Evolutionary conservation across 2,329 filamentous ascomycete species (phyloP).

Genomic region (Fusarium albidum): DNA sequence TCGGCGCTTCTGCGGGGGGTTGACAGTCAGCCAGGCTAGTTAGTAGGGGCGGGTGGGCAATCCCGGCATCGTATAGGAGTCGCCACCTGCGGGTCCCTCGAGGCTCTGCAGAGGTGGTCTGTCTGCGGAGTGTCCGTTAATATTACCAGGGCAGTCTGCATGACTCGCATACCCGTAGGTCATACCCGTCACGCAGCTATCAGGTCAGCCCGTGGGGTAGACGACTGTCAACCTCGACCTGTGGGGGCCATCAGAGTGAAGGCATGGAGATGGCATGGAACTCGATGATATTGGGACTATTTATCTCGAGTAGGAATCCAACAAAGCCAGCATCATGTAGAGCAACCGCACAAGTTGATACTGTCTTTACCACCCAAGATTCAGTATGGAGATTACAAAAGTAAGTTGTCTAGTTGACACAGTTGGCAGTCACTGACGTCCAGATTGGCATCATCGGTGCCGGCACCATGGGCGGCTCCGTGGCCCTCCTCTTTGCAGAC

Average conservation of each 20-base stretch:
- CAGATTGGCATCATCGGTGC: conserved; percentile 21
- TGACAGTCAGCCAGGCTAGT: conserved; percentile 15
- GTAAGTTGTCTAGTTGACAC: too few species aligned
- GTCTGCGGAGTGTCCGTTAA: too few species aligned
- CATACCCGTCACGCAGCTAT: too few species aligned
- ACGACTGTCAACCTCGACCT: conserved; percentile 17
- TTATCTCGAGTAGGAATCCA: not conserved
- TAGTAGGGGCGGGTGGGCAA: too few species aligned
- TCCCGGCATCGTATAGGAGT: too few species aligned
- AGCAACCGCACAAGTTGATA: not conserved
- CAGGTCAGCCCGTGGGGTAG: conserved; percentile 8
- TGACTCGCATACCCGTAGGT: too few species aligned
- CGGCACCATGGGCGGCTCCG: conserved; percentile 17
- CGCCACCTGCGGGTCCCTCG: too few species aligned
- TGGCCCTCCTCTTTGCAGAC: conserved; percentile 16
- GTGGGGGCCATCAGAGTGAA: not conserved
- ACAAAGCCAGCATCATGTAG: too few species aligned
- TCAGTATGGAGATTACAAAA: conserved; percentile 12
- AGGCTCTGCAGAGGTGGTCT: too few species aligned
- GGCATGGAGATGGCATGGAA: not conserved
- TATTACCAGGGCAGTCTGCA: too few species aligned
- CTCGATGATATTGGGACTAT: not conserved
- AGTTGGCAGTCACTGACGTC: conserved; percentile 8
- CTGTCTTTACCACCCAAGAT: not conserved
- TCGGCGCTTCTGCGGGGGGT: not conserved